Evolutionary conservation across 805 yeast species (phyloP).

Genomic region (Saturnispora gosingensis): DNA sequence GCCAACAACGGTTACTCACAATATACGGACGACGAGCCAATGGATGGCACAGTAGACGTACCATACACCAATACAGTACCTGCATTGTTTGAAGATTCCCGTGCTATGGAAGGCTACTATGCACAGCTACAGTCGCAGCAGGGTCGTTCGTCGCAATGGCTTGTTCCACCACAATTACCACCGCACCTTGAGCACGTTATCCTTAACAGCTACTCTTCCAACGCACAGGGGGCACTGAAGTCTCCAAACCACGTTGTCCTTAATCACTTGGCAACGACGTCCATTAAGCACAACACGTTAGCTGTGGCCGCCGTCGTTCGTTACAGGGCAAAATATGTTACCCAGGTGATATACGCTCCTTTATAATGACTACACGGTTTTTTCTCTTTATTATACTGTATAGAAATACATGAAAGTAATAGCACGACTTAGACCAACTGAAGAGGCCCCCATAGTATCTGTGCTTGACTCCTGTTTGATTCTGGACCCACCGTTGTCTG

Average conservation of each 20-base stretch:
- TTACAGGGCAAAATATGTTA: constrained; percentile 79
- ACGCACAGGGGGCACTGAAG: constrained; percentile 75
- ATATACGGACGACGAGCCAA: constrained; percentile 43
- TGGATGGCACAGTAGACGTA: background rate
- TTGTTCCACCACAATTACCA: constrained; percentile 93
- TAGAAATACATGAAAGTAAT: constrained; percentile 1
- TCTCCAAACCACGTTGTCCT: constrained; percentile 92
- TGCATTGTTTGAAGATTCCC: constrained; percentile 75
- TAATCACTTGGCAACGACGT: constrained; percentile 91
- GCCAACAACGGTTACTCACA: constrained; percentile 76
- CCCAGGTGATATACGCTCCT: constrained; percentile 89
- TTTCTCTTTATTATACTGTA: background rate
- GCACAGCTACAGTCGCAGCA: constrained; percentile 46
- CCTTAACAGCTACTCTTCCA: constrained; percentile 56
- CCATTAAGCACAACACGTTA: constrained; percentile 84
- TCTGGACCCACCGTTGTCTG: constrained; percentile 1
- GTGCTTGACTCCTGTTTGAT: constrained; percentile 8
- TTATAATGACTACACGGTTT: constrained; percentile 33
- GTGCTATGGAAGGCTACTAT: constrained; percentile 81
- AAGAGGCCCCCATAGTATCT: constrained; percentile 5
- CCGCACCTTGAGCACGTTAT: constrained; percentile 95
- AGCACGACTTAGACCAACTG: constrained; percentile 2
- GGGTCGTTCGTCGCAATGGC: constrained; percentile 31
- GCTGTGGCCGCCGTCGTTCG: constrained; percentile 90
- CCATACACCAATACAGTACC: constrained; percentile 44